Base-by-base conservation (phyloP, 257 asterid species). In the Lycium ferocissimum region DNA sequence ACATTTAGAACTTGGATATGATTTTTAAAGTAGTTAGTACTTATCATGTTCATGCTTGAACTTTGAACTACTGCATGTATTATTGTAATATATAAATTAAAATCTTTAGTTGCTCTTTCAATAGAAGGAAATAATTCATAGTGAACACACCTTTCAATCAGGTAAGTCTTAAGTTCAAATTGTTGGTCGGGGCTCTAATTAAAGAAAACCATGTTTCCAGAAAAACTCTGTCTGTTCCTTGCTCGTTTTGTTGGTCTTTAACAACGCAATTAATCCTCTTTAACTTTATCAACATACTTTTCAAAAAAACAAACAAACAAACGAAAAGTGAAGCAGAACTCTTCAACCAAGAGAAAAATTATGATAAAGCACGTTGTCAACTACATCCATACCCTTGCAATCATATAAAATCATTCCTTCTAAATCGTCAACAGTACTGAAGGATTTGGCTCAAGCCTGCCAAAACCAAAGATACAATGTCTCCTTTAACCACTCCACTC, bases 401-500 rank as follows among this genome's bases (percentile, higher is more conserved):
- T 76, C 82, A 76, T 76, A 26, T 26, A 76, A 76, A 76, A 26
- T 75, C 82, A 76, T 26, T 76, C 63, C 15, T 43, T 73, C 80
- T 5, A 20, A 75, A 12, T 20, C 35, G 65, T 58, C 65, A 58
- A 20, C 35, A 73, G 15, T 49, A 20, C 45, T 75, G 18, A 56
- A 78, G 26, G 65, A 78, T 78, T 78, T 53, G 82, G 65, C 82
- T 78, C 82, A 78, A 53, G 82, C 82, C 82, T 51, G 82, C 82
- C 82, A 53, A 26, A 78, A 51, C 82, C 65, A 78, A 78, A 78
- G 26, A 78, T 26, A 78, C 26, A 53, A 26, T 33, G 65, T 13
- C 26, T 26, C 63, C 20, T 49, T 72, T 51, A 2, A 73, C 17
- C 11, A 26, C n/a, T 75, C 40, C 33, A 72, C 58, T 72, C 8